phyloP scores from a whole-genome alignment of 805 yeast genomes.

The Zygosaccharomyces kombuchaensis region DNA sequence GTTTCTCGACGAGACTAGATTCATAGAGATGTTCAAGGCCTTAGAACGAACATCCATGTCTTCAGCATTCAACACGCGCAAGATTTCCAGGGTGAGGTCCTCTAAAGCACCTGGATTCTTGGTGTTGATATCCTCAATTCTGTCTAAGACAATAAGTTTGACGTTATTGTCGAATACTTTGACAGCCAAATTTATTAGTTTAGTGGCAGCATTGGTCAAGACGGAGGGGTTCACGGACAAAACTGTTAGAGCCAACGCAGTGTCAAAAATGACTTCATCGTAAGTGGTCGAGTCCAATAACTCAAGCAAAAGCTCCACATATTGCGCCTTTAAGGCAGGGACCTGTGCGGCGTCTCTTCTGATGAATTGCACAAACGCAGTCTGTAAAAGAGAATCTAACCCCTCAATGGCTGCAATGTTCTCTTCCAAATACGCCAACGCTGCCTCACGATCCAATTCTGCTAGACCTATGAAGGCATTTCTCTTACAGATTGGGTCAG shows the following conservation, averaged over 20 bases:
- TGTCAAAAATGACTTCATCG: conserved; percentile 73
- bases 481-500: conserved; percentile 90
- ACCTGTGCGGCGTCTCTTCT: conserved; percentile 68
- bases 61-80: conserved; percentile 80
- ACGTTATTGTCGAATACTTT: conserved; percentile 95
- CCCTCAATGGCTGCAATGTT: conserved; percentile 55
- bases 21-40: conserved; percentile 80
- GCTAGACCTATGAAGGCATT: conserved; percentile 90
- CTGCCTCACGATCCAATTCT: conserved; percentile 76
- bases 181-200: conserved; percentile 82
- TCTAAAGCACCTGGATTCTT: conserved; percentile 78
- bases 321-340: conserved; percentile 63
- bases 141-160: conserved; percentile 84
- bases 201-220: conserved; percentile 73
- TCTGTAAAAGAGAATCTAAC: conserved; percentile 79
- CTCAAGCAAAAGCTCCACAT: conserved; percentile 66
- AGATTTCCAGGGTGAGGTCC: conserved; percentile 77
- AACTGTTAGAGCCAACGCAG: conserved; percentile 71
- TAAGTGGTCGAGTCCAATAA: conserved; percentile 64
- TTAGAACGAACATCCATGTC: conserved; percentile 87
- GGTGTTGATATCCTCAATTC: conserved; percentile 70
- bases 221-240: conserved; percentile 62
- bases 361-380: conserved; percentile 87
- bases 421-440: conserved; percentile 75
- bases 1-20: conserved; percentile 77